Evolutionary conservation across 1,284 basidiomycete genomes (phyloP).

Genomic region (Cryptococcus hybrid): DNA sequence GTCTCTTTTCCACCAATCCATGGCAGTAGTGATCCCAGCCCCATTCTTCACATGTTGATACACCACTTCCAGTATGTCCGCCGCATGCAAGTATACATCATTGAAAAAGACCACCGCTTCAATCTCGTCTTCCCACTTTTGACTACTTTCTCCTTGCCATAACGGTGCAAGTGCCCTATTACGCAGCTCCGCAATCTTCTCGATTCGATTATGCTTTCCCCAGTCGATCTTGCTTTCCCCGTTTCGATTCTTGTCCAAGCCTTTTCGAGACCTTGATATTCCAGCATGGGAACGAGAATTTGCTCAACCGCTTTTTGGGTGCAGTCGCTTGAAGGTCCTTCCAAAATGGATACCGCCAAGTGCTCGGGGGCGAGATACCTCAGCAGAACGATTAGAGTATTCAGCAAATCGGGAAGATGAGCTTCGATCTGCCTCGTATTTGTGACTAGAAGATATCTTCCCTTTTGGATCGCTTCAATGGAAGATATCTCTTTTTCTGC

Average conservation of each 20-base stretch:
- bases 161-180: conserved; percentile 46
- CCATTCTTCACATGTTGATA: conserved; percentile 37
- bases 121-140: conserved; percentile 18
- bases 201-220: conserved; percentile 42
- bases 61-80: conserved; percentile 44
- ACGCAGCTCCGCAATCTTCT: conserved; percentile 42
- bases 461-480: conserved; percentile 18
- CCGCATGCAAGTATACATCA: conserved; percentile 47
- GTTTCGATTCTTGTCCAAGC: conserved; percentile 32
- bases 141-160: conserved; percentile 27
- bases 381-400: conserved; percentile 40
- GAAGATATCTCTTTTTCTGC: conserved; percentile 37
- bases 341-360: conserved; percentile 43
- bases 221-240: conserved; percentile 39
- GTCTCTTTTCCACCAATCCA: conserved; percentile 48
- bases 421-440: conserved; percentile 40
- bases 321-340: conserved; percentile 48
- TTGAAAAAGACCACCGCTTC: conserved; percentile 48
- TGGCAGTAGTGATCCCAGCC: conserved; percentile 37
- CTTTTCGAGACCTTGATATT: conserved; percentile 31
- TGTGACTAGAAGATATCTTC: conserved; percentile 39
- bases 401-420: conserved; percentile 47
- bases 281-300: conserved; percentile 38
- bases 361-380: conserved; percentile 37
- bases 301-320: conserved; percentile 36